A percentile compares a stretch with the other conserved stretches of the same genome.
phyloP scores from a whole-genome alignment of 345 rosid species.

The Populus davidiana region DNA sequence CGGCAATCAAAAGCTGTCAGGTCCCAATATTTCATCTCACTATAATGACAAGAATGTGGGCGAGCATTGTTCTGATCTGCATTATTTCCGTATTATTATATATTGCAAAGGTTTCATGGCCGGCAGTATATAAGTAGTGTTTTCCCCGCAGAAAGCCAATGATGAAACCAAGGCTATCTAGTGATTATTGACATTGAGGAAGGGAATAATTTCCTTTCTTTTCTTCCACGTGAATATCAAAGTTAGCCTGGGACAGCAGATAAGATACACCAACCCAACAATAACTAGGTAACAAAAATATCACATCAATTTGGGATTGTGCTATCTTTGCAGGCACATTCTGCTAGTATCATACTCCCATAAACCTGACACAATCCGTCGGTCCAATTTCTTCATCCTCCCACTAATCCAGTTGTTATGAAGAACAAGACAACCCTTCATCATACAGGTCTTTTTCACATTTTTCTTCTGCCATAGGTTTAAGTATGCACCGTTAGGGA shows the following conservation, averaged over 20 bases:
- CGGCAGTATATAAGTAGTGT: constrained; percentile 15
- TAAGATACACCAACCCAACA: background rate
- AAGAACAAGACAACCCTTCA: constrained; percentile 60
- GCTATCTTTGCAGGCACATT: constrained; percentile 56
- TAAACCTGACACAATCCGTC: constrained; percentile 65
- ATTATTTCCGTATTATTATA: constrained; percentile 9
- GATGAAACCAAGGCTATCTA: constrained; percentile 39
- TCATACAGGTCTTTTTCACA: constrained; percentile 54
- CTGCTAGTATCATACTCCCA: constrained; percentile 72
- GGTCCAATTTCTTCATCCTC: constrained; percentile 77
- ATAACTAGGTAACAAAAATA: background rate
- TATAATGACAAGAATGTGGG: constrained; percentile 1
- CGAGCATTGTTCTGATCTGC: constrained; percentile 2
- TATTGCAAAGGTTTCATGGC: constrained; percentile 26
- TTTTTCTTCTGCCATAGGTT: constrained; percentile 64
- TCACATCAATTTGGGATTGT: background rate
- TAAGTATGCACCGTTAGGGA: constrained; percentile 86
- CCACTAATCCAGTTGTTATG: constrained; percentile 87
- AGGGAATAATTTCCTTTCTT: constrained; percentile 11
- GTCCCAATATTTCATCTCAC: constrained; percentile 15
- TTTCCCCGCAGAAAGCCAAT: constrained; percentile 6
- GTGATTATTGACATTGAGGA: background rate
- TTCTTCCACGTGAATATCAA: constrained; percentile 26
- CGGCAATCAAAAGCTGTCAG: constrained; percentile 18
- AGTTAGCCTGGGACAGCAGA: constrained; percentile 6